Percentiles rank a stretch among this genome's conserved stretches.
phyloP scores from a whole-genome alignment of 441 rosid genomes.

The Pelargonium cotyledonis region DNA sequence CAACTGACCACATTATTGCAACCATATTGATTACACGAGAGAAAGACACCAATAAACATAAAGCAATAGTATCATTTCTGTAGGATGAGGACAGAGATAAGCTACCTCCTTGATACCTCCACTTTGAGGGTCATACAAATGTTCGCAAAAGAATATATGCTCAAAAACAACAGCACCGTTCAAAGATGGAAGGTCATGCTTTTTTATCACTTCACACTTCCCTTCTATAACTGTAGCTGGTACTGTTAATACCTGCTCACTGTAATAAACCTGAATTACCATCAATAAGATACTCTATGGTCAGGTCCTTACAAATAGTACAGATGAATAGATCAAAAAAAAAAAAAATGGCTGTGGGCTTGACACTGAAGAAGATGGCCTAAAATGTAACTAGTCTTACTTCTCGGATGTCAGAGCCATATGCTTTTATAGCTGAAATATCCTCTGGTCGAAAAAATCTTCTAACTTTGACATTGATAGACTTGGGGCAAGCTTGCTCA shows the following conservation, averaged over 20 bases:
- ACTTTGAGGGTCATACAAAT: conserved; percentile 25
- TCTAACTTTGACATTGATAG: conserved; percentile 24
- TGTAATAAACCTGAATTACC: conserved; percentile 25
- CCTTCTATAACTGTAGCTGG: conserved; percentile 22
- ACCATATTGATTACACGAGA: neutral
- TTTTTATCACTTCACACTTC: conserved; percentile 29
- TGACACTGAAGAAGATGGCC: neutral
- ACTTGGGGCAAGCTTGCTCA: conserved; percentile 15
- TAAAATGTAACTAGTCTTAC: conserved; percentile 14
- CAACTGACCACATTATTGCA: conserved; percentile 36
- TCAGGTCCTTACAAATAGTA: neutral
- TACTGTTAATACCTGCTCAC: conserved; percentile 20
- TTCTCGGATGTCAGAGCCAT: conserved; percentile 29
- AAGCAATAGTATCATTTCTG: neutral
- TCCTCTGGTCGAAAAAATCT: conserved; percentile 36
- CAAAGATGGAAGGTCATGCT: conserved; percentile 23
- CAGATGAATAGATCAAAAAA: no score
- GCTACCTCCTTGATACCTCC: conserved; percentile 29
- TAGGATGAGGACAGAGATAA: neutral
- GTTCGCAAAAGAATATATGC: conserved; percentile 30
- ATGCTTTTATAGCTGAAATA: conserved; percentile 28
- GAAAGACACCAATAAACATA: neutral
- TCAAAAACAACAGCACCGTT: conserved; percentile 19
- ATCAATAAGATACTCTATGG: neutral
- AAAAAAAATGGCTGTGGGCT: neutral